A percentile compares a stretch with the other conserved stretches of the same genome.
Evolutionary conservation across 768 basidiomycete genomes (phyloP).

Genomic region (Amanita exitialis): DNA sequence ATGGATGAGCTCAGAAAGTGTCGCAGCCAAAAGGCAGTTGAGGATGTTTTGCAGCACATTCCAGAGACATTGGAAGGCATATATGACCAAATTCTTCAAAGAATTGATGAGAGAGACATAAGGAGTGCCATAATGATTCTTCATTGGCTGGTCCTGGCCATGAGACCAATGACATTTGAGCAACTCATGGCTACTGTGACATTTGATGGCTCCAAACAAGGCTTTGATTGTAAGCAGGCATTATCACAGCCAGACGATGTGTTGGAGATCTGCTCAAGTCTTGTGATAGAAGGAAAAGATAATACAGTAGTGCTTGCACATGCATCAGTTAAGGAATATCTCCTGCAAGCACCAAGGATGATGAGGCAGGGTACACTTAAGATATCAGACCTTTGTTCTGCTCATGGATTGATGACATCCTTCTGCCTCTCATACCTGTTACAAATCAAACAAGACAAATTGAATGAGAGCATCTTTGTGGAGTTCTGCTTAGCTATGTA

Average conservation of each 20-base stretch:
- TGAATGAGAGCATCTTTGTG: no score
- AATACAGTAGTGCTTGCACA: neutral
- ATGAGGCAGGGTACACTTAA: neutral
- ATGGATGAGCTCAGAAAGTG: neutral
- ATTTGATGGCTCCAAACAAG: neutral
- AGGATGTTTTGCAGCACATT: neutral
- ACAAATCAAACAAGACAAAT: no score
- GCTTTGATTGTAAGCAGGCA: neutral
- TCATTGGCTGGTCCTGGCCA: neutral
- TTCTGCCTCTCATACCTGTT: neutral
- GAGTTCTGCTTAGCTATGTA: no score
- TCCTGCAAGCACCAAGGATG: neutral
- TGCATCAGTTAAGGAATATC: slow-evolving; percentile 1
- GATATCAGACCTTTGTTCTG: no score
- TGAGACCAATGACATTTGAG: neutral
- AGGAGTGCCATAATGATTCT: neutral
- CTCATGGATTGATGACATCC: no score
- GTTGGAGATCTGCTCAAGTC: neutral
- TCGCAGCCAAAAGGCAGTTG: neutral
- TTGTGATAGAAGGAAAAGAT: neutral
- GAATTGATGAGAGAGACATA: neutral
- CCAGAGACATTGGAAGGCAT: neutral
- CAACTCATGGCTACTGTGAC: neutral
- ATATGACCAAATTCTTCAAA: slow-evolving; percentile 4
- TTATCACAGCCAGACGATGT: neutral